Evolutionary conservation across 805 yeast species (phyloP), one percentile per base, ranked within the genome.

Genomic region (Clavispora fructus): DNA sequence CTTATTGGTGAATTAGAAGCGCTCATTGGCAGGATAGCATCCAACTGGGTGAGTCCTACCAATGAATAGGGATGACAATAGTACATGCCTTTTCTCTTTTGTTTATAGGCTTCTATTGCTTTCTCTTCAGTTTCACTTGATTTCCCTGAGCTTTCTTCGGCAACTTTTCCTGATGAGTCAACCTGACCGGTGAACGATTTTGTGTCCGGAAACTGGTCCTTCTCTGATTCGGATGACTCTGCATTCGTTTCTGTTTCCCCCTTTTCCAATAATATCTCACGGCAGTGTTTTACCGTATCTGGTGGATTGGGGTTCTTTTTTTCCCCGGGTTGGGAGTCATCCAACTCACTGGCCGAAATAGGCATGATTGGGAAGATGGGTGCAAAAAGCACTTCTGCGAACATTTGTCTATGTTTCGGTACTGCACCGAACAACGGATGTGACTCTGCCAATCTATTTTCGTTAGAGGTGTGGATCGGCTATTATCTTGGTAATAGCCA

Each of bases 281-380:
- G n/a, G 13, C 14, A 29, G 32, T 12, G 7, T 12, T 13, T 6
- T 12, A 12, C n/a, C 3, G 9, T 13, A 29, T 11, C 32, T 12
- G 32, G 11, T 6, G 14, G 7, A 12, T 29, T 5, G 2, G 7
- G 9, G 7, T 2, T 7, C 11, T 14, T 2, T 17, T 33, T 8
- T 17, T 33, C 7, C 9, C 7, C 25, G 4, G 37, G 37, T 16
- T 25, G 27, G 6, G 42, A 40, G 16, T 40, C n/a, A 6, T 40
- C 42, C 35, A 40, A 40, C 31, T 40, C 42, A 9, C 27, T 29
- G 19, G 25, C 28, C 8, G 42, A 40, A 40, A 40, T 30, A 29
- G 35, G 42, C 42, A 40, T 40, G 33, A 16, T 40, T 30, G 31
- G n/a, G 39, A 16, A 17, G 16, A 10, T 37, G 39, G 39, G 39